These are phyloP conservation scores for Berkeleyomyces basicola DNA, from an alignment of 2,329 filamentous ascomycete species.

Conservation along the genomic window DNA sequence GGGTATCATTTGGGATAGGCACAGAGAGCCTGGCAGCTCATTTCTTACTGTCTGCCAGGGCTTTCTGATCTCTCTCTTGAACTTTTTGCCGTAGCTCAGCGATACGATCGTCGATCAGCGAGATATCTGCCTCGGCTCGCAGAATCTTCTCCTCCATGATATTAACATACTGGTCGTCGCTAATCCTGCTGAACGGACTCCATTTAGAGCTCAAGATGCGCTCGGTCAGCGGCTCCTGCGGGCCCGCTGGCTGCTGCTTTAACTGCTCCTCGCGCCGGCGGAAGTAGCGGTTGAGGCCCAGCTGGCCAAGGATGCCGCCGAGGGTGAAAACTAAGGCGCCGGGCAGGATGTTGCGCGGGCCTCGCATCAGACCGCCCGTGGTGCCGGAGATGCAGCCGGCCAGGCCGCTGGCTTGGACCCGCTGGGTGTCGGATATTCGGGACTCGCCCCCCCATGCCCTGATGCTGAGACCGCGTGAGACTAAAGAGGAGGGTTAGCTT, in stretches of 20 bases:
- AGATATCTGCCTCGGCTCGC: slow-evolving; percentile 58
- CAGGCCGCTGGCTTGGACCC: slow-evolving; percentile 48
- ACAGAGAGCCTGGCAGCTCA: not conserved
- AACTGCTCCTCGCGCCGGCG: slow-evolving; percentile 16
- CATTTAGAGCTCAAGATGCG: slow-evolving; percentile 42
- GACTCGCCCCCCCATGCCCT: slow-evolving; percentile 34
- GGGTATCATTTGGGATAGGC: not conserved
- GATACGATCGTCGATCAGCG: slow-evolving; percentile 62
- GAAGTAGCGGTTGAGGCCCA: slow-evolving; percentile 21
- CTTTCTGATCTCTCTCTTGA: slow-evolving; percentile 2
- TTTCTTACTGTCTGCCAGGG: not conserved
- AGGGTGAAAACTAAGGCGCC: slow-evolving; percentile 32
- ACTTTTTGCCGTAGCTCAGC: slow-evolving; percentile 21
- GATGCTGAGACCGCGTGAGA: slow-evolving; percentile 31
- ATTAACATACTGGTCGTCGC: slow-evolving; percentile 54
- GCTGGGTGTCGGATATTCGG: slow-evolving; percentile 39
- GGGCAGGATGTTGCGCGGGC: slow-evolving; percentile 35
- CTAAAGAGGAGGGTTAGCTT: slow-evolving; percentile 21
- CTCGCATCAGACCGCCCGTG: slow-evolving; percentile 39
- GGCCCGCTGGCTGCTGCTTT: slow-evolving; percentile 21
- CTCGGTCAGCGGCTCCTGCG: slow-evolving; percentile 12
- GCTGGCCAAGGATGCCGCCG: slow-evolving; percentile 25
- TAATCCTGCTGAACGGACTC: slow-evolving; percentile 53
- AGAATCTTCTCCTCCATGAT: slow-evolving; percentile 58
- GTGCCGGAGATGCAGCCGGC: slow-evolving; percentile 55